These are phyloP conservation scores for Daldinia vernicosa DNA, from an alignment of 495 filamentous ascomycete genomes.

Conservation along the genomic window DNA sequence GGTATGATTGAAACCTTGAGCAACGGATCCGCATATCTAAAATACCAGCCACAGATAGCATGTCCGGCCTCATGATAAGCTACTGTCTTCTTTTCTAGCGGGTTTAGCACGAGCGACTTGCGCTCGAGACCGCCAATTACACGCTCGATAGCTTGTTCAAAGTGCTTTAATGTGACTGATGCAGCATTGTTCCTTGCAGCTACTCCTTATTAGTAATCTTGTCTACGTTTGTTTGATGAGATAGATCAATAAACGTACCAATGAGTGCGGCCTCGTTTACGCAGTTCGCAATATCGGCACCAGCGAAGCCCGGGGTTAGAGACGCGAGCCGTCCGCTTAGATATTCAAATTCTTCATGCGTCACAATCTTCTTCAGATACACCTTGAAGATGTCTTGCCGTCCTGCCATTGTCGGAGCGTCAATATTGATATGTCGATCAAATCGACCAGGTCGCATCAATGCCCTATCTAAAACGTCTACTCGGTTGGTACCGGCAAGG, in stretches of 20 bases:
- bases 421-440: conserved; percentile 93
- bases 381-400: conserved; percentile 96
- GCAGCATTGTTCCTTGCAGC: conserved; percentile 83
- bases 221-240: not conserved
- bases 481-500: conserved; percentile 95
- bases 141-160: conserved; percentile 97
- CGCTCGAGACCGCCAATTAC: conserved; percentile 96
- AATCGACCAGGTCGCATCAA: conserved; percentile 97
- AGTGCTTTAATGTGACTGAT: conserved; percentile 83
- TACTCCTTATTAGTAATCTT: conserved; percentile 56
- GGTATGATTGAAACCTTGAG: conserved; percentile 99
- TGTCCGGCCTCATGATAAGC: conserved; percentile 99
- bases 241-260: conserved; percentile 66
- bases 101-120: conserved; percentile 90
- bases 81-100: conserved; percentile 91
- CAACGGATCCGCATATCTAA: conserved; percentile 93
- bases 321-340: conserved; percentile 87
- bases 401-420: conserved; percentile 94
- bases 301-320: conserved; percentile 93
- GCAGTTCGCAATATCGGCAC: conserved; percentile 97
- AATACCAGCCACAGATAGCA: conserved; percentile 98
- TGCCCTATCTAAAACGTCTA: conserved; percentile 93
- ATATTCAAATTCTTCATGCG: conserved; percentile 85
- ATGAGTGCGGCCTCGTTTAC: conserved; percentile 97
- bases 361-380: conserved; percentile 91